phyloP scores from a whole-genome alignment of 768 basidiomycete species.

The Mycena capillaripes region DNA sequence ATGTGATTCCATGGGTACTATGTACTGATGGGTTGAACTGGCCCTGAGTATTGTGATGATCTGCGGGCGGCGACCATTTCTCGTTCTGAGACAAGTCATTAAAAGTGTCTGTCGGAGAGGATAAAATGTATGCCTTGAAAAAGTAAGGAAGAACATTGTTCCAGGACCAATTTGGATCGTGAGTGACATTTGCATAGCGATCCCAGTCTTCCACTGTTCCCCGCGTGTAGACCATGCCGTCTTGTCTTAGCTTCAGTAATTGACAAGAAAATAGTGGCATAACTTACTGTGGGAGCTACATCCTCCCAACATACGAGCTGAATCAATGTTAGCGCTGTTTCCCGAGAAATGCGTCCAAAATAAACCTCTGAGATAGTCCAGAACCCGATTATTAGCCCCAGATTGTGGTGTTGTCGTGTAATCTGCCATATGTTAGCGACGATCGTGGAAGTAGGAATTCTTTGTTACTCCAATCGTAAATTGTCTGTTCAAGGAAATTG shows the following conservation, averaged over 20 bases:
- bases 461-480: neutral
- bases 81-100: conserved; percentile 40
- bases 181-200: neutral
- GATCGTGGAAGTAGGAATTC: neutral
- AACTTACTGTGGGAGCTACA: neutral
- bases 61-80: conserved; percentile 48
- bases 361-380: neutral
- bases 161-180: neutral
- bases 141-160: neutral
- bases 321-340: neutral
- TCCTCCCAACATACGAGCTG: neutral
- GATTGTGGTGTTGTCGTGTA: neutral
- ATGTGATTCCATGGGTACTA: conserved; percentile 46
- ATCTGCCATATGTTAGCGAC: neutral
- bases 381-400: neutral
- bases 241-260: neutral
- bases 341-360: neutral
- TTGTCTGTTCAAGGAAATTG: neutral
- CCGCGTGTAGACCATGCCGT: neutral
- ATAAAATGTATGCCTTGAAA: neutral
- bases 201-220: neutral
- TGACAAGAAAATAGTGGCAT: neutral
- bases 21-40: conserved; percentile 54
- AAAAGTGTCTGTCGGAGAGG: neutral
- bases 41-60: conserved; percentile 38